Base-by-base conservation (phyloP, 495 filamentous ascomycete species). In the Daldinia vernicosa region DNA sequence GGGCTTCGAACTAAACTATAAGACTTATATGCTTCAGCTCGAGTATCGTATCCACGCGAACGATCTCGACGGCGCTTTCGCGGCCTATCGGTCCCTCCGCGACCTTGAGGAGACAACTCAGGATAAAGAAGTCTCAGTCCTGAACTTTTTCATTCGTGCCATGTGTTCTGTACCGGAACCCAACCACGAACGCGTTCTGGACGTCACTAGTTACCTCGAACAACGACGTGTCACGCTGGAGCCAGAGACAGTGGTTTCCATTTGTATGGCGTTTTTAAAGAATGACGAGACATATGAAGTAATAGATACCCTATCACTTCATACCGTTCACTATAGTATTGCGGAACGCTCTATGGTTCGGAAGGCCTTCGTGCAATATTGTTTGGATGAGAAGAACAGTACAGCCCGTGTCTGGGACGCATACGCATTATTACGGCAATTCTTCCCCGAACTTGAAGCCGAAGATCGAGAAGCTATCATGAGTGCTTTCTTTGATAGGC, bases 81-180 rank as follows among this genome's bases (percentile, higher is more conserved):
- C 82, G 2, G 84, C 87, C 28, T 91, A 93, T 67, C 83, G 87
- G 53, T 83, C 86, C 6, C 79, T 93, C 12, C 84, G 86, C 56
- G 81, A 83, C 30, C 47, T 75, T 2, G 79, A 87, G 28, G 85
- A 86, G 17, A 64, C 84, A 4, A 68, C 83, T 7, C 78, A 85
- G 3, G 80, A 88, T 11, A 83, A 87, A 59, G 88, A 92, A 70
- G 71, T 92, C 3, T 81, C 85, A 2, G 80, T 90, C 33, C 81
- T 93, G 74, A 95, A 95, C 79, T 87, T 87, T 62, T 89, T 97
- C 43, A 86, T 99, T 47, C 87, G 87, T 39, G 88, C 90, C 45
- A 84, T 97, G 60, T 94, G 91, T 77, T 65, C 76, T 1, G 79
- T 82, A 30, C 79, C 84, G 15, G 62, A 73, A 24, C 82, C 84